Evolutionary conservation across 441 rosid genomes (phyloP).

Genomic region (Syzygium malaccense): DNA sequence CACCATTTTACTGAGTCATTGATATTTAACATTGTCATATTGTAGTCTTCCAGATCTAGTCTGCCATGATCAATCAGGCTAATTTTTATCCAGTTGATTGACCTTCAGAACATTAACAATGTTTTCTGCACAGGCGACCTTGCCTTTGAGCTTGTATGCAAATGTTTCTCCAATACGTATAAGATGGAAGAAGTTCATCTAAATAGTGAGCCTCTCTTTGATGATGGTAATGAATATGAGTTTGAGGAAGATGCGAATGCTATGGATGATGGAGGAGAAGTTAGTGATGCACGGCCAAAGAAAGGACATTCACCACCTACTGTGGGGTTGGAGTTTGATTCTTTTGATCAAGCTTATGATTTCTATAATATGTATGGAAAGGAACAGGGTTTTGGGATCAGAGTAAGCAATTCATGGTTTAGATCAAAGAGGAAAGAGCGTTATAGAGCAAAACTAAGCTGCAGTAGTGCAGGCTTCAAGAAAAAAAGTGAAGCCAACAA

Average conservation of each 20-base stretch:
- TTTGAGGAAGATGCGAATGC: conserved; percentile 20
- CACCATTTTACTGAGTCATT: background rate
- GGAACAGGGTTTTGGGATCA: conserved; percentile 44
- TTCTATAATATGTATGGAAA: conserved; percentile 45
- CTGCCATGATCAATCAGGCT: background rate
- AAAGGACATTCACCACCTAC: conserved; percentile 30
- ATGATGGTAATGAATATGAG: conserved; percentile 32
- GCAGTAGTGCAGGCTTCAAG: conserved; percentile 57
- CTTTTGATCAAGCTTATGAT: conserved; percentile 49
- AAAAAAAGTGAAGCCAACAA: conserved; percentile 50
- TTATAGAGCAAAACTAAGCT: conserved; percentile 50
- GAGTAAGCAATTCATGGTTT: conserved; percentile 56
- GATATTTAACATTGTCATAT: background rate
- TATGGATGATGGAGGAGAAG: conserved; percentile 17
- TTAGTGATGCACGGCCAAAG: conserved; percentile 7
- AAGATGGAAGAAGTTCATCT: conserved; percentile 61
- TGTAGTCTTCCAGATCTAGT: background rate
- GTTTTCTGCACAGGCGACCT: background rate
- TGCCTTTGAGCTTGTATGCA: background rate
- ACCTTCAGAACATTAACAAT: background rate
- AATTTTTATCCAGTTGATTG: background rate
- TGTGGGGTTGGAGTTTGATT: conserved; percentile 56
- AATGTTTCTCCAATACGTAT: background rate
- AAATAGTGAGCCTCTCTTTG: conserved; percentile 42
- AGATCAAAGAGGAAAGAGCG: conserved; percentile 45